Base-by-base conservation (phyloP, 257 asterid genomes). In the Petunia axillaris region DNA sequence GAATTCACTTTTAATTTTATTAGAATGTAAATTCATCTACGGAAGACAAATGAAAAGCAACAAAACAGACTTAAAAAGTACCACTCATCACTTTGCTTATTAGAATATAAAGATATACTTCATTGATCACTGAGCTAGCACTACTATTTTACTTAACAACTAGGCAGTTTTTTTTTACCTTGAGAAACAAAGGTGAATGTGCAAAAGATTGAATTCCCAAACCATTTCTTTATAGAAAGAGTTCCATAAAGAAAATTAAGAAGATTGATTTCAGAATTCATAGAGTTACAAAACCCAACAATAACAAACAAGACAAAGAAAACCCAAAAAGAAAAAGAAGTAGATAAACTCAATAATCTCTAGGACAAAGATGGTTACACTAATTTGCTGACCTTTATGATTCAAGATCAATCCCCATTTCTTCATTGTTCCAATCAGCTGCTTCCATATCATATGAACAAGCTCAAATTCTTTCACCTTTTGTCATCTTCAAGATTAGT, bases 351-450 rank as follows among this genome's bases (percentile, higher is more conserved):
- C 78, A 64, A 80, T 65, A 67, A 81, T 81, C 78, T 75, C 71
- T 25, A 25, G 16, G 62, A 82, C 67, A 66, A 59, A 79, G 71
- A 44, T 35, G 43, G 50, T 65, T 25, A 73, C 78, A 70, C 77
- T 55, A 75, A 64, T 67, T 63, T 59, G 50, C 82, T 82, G 71
- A 84, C 88, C 88, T 82, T 82, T 59, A 58, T 38, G 70, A 78
- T 64, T 79, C 79, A 39, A 62, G 44, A 82, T 25, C 25, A 25
- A 63, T 79, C 10, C 70, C 83, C 83, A 16, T 41, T 38, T 73
- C 81, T 52, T 64, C 85, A 52, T 81, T 66, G 84, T 79, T 67
- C 85, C 82, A 75, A 75, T 76, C 25, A 41, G 40, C 54, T 4
- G 38, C 50, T 39, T 75, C 66, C 44, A 53, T 40, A 53, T 40